These are phyloP conservation scores for Calvatia gigantea DNA, from an alignment of 768 basidiomycete genomes.

Conservation along the genomic window DNA sequence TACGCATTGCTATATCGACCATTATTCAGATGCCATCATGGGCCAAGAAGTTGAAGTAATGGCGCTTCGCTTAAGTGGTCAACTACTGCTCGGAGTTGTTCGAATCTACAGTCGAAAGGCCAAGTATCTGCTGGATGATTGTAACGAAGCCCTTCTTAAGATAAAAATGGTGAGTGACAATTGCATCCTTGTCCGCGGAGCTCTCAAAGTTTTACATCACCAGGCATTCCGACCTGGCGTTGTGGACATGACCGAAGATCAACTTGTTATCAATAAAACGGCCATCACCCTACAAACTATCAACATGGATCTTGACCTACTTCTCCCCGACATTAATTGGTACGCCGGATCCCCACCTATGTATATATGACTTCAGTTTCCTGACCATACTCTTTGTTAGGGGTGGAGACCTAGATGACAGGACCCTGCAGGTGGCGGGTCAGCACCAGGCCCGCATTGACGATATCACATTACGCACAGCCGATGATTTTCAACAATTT, in stretches of 20 bases:
- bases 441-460: constrained; percentile 82
- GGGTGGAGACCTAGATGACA: constrained; percentile 77
- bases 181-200: background rate
- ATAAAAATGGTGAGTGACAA: constrained; percentile 82
- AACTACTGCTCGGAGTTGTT: constrained; percentile 93
- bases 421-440: constrained; percentile 60
- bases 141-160: constrained; percentile 92
- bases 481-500: constrained; percentile 66
- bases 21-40: constrained; percentile 76
- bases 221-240: constrained; percentile 93
- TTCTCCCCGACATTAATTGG: constrained; percentile 82
- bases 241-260: constrained; percentile 96
- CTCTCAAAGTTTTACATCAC: constrained; percentile 10
- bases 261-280: constrained; percentile 80
- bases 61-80: constrained; percentile 95
- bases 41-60: constrained; percentile 89
- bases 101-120: constrained; percentile 98
- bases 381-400: constrained; percentile 33
- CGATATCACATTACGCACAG: constrained; percentile 83
- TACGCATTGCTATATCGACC: background rate
- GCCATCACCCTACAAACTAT: constrained; percentile 83
- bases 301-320: constrained; percentile 75
- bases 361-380: background rate
- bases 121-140: constrained; percentile 96
- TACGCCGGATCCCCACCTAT: constrained; percentile 21